These are phyloP conservation scores for Parasitella parasitica DNA, from an alignment of 371 early-diverging fungal species.

Conservation along the genomic window DNA sequence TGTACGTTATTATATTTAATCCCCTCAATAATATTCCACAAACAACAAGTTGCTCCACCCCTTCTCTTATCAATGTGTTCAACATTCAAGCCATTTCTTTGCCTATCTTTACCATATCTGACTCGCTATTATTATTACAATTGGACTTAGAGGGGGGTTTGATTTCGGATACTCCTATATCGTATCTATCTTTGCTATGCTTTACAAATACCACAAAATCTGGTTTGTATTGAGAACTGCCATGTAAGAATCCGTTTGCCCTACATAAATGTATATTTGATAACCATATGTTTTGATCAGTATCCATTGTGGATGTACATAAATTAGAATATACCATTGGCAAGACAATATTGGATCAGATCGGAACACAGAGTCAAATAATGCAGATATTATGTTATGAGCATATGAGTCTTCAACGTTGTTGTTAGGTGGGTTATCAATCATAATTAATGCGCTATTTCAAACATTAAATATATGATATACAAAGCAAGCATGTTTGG, in stretches of 20 bases:
- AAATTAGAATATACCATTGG: too few species aligned
- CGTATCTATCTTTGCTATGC: constrained; percentile 7
- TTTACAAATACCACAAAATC: constrained; percentile 1
- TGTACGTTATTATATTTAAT: neutral
- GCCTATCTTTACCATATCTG: constrained; percentile 4
- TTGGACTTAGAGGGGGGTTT: constrained; percentile 5
- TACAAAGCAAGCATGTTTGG: too few species aligned
- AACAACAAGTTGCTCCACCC: constrained; percentile 8
- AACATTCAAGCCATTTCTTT: constrained; percentile 14
- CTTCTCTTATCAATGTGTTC: constrained; percentile 2
- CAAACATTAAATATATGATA: too few species aligned
- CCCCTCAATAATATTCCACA: constrained; percentile 3
- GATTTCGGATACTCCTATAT: neutral
- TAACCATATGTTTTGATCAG: too few species aligned
- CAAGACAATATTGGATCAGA: constrained; percentile 3
- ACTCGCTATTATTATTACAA: neutral
- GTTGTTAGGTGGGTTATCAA: too few species aligned
- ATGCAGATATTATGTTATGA: neutral
- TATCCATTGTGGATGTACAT: too few species aligned
- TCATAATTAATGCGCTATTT: too few species aligned
- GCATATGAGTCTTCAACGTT: constrained; percentile 10
- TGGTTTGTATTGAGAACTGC: constrained; percentile 3
- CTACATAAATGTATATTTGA: too few species aligned
- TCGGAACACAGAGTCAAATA: constrained; percentile 5
- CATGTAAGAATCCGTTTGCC: constrained; percentile 4